A percentile compares a stretch with the other conserved stretches of the same genome.
Evolutionary conservation across 2,329 filamentous ascomycete genomes (phyloP).

Genomic region (Leptographium procerum): DNA sequence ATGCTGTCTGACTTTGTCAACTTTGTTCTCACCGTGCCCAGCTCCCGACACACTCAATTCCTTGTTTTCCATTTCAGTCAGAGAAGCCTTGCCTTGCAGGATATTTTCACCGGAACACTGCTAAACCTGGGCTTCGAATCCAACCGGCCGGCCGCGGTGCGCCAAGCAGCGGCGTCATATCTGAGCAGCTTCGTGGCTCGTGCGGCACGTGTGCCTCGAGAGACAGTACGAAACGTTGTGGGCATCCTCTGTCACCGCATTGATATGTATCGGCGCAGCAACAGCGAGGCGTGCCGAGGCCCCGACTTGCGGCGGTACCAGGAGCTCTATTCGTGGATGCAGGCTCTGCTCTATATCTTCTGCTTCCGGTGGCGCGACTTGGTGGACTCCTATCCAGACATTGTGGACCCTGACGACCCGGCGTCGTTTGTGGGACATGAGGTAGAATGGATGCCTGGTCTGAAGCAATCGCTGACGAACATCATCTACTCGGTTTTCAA

Average conservation of each 20-base stretch:
- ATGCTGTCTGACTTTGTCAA: conserved; percentile 77
- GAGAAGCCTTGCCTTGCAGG: conserved; percentile 62
- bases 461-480: conserved; percentile 61
- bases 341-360: conserved; percentile 86
- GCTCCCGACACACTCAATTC: conserved; percentile 89
- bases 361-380: conserved; percentile 97
- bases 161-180: conserved; percentile 82
- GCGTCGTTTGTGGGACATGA: conserved; percentile 55
- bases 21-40: conserved; percentile 82
- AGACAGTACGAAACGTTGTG: conserved; percentile 74
- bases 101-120: conserved; percentile 71
- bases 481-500: conserved; percentile 86
- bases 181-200: conserved; percentile 89
- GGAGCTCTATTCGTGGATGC: conserved; percentile 78
- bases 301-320: conserved; percentile 78
- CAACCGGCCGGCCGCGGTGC: conserved; percentile 59
- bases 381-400: conserved; percentile 49
- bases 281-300: conserved; percentile 65
- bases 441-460: conserved; percentile 63
- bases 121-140: conserved; percentile 60
- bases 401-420: conserved; percentile 50
- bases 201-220: conserved; percentile 66
- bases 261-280: conserved; percentile 58
- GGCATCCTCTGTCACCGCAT: conserved; percentile 67
- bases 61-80: conserved; percentile 94